Conservation (phyloP, 192 early-diverging fungal species). For the Jimgerdemannia lactiflua region DNA sequence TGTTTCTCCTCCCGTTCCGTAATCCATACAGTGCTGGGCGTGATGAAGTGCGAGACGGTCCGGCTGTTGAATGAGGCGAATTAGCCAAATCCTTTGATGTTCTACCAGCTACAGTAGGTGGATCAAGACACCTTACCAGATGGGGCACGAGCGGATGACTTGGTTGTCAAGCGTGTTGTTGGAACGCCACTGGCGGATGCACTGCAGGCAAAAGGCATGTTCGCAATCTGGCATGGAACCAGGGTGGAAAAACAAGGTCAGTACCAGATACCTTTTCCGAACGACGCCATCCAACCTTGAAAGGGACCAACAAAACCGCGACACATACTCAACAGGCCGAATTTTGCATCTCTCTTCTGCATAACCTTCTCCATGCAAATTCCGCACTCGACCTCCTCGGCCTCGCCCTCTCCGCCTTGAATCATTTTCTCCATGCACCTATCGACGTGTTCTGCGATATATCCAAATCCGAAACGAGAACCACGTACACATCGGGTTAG, state of each 20-base stretch:
- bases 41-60: constrained; percentile 15
- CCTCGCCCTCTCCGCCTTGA: constrained; percentile 3
- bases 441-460: constrained; percentile 8
- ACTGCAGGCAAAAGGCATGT: constrained; percentile 24
- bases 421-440: constrained; percentile 10
- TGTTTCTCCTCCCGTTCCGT: constrained; percentile 16
- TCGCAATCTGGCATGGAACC: constrained; percentile 13
- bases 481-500: too few species aligned
- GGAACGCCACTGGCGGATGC: constrained; percentile 22
- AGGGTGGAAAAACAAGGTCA: too few species aligned
- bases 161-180: constrained; percentile 17
- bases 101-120: too few species aligned
- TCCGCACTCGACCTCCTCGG: constrained; percentile 18
- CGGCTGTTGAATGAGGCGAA: neutral
- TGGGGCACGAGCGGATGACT: constrained; percentile 16
- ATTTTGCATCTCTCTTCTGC: constrained; percentile 14
- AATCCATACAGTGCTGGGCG: constrained; percentile 23
- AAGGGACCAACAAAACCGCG: too few species aligned
- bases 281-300: too few species aligned
- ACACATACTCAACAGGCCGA: constrained; percentile 23
- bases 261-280: too few species aligned
- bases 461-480: too few species aligned
- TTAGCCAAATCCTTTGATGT: too few species aligned
- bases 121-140: neutral
- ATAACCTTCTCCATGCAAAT: constrained; percentile 23